Base-by-base conservation (phyloP, 257 asterid species). In the Nicotiana tabacum region DNA sequence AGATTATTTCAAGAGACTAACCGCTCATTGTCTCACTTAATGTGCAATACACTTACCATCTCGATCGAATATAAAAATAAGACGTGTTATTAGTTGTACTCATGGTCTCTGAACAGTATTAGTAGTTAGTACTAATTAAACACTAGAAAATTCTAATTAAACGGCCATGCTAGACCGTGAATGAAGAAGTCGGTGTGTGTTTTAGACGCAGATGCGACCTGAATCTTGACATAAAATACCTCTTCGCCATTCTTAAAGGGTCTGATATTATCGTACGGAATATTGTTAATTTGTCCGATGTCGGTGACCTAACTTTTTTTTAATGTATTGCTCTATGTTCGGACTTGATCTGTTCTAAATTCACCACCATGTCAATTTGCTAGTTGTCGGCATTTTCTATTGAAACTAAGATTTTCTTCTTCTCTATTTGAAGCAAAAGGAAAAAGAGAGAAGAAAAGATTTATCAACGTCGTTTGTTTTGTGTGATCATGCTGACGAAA, bases 191-290 rank as follows among this genome's bases (percentile, higher is more conserved):
- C 80, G 80, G 64, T 74, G 64, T 27, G 64, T 29, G 37, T 51
- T 74, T 74, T 64, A 74, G 39, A 15, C 53, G 15, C 80, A 74
- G 43, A 72, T 46, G 62, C 62, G 64, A 27, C 24, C 57, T 48
- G 80, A 74, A 74, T 74, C 62, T 74, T 27, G 62, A 46, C 61
- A 74, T 39, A 35, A 6, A 3, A 21, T 15, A 74, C 0, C 80
- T 74, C 80, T 74, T 48, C 43, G 64, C 43, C 43, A 74, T 74
- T 27, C 64, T 74, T 74, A 74, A 74, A 58, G 80, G 80, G 62
- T 74, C 64, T 51, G 27, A 74, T 3, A 51, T 51, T 27, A 74
- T 48, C 24, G 46, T 48, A 74, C 80, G 64, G 16, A 43, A 21
- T 55, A 43, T 43, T 43, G 16, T 24, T 30, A 48, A 74, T 48